Evolutionary conservation across 1,284 basidiomycete genomes (phyloP), one percentile per base, ranked within the genome.

Genomic region (Melampsora americana): DNA sequence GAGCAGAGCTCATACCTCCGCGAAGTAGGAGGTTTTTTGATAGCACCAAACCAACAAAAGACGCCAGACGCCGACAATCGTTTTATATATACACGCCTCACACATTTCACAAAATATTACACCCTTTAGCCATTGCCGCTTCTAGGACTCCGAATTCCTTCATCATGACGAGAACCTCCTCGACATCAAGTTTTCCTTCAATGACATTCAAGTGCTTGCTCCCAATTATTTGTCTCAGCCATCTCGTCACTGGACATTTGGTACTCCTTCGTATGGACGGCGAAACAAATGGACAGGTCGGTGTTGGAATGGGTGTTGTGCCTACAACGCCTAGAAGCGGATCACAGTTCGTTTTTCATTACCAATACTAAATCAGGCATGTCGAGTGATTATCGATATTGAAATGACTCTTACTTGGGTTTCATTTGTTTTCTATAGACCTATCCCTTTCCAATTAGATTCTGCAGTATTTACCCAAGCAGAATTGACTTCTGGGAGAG

Each of bases 231-330:
- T 35, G 35, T 9, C 3, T 35, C 35, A 35, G 35, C 35, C 35
- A 35, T 35, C 35, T 35, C 12, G 50, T 53, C 50, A 18, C 18
- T 20, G 50, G 20, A 5, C 50, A 53, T 53, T 26, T 53, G 23
- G 50, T 26, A 5, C 50, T 53, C 20, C 2, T 53, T 26, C 23
- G 20, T 12, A 53, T 53, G 50, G 50, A 53, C 20, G 50, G 50
- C 50, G 50, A 18, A 18, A 53, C 50, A 20, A 53, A 53, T 53
- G 50, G 50, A 20, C 3, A 53, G 4, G 50, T 53, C 20, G 50
- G 50, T 53, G 50, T 26, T 18, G 50, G 50, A 53, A 53, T 53
- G 50, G 50, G 50, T 53, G 23, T 53, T 53, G 50, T 53, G 12
- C 50, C 50, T 53, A 53, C 20, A 20, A 53, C 50, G 18, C 50